Percentiles rank a stretch among this genome's conserved stretches.
Evolutionary conservation across 164 flowering plant genomes (phyloP).

Genomic region (Nymphaea thermarum): DNA sequence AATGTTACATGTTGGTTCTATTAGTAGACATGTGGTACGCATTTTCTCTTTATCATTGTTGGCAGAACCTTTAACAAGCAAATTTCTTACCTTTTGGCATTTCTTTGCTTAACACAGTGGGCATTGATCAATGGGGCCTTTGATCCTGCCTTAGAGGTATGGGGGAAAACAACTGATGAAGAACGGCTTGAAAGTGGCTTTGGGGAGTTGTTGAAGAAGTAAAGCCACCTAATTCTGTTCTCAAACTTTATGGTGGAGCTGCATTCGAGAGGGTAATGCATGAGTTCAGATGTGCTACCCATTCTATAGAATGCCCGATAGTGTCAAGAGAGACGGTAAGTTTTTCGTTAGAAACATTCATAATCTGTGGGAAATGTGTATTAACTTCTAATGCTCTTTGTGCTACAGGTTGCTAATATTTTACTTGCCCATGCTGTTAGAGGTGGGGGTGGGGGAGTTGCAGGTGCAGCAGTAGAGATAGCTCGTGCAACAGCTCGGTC

Average conservation of each 20-base stretch:
- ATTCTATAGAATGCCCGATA: slow-evolving; percentile 85
- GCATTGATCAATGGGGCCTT: slow-evolving; percentile 89
- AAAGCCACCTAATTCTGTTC: slow-evolving; percentile 82
- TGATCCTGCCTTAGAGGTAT: slow-evolving; percentile 90
- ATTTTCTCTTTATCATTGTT: neutral
- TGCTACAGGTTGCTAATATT: slow-evolving; percentile 83
- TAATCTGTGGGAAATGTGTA: too few species aligned
- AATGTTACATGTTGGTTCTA: slow-evolving; percentile 81
- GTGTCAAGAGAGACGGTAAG: slow-evolving; percentile 89
- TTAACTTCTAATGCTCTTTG: too few species aligned
- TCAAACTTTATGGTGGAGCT: slow-evolving; percentile 97
- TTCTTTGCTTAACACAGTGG: slow-evolving; percentile 32
- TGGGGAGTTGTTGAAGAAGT: slow-evolving; percentile 61
- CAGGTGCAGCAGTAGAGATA: slow-evolving; percentile 93
- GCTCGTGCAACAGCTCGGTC: slow-evolving; percentile 92
- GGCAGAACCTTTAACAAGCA: too few species aligned
- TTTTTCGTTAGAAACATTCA: neutral
- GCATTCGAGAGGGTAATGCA: slow-evolving; percentile 97
- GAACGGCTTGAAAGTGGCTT: slow-evolving; percentile 73
- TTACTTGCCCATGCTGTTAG: slow-evolving; percentile 95
- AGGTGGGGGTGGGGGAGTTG: slow-evolving; percentile 62
- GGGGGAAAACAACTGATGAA: slow-evolving; percentile 90
- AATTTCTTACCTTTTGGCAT: too few species aligned
- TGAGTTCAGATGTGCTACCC: slow-evolving; percentile 93
- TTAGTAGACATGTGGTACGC: slow-evolving; percentile 78